Evolutionary conservation across 495 filamentous ascomycete genomes (phyloP), one percentile per base, ranked within the genome.

Genomic region (Aspergillus baeticus): DNA sequence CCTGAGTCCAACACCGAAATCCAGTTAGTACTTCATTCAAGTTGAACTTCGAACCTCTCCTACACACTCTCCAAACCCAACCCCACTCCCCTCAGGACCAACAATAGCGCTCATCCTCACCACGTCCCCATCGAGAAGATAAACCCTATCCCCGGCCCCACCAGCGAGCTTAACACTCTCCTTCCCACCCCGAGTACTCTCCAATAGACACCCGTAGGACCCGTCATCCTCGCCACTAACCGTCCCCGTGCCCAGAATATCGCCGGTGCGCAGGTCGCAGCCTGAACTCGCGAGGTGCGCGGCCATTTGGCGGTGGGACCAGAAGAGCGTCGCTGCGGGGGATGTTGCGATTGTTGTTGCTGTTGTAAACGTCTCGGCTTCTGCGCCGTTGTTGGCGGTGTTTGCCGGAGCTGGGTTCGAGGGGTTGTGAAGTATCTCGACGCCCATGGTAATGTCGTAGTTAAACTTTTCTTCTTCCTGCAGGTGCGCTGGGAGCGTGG

Each of bases 261-360:
- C 91, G 6, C 91, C 91, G 0, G 85, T 78, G 23, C 82, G 81
- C 67, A 96, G 68, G 7, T 83, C 80, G 63, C 90, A 93, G 10
- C 91, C 91, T 10, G 80, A 84, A 29, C 90, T 77, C 4, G 88
- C 82, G 58, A 95, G 88, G 68, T 96, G 91, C 0, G 91, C 85
- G 26, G 90, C 75, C 89, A 96, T 92, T 70, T 96, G 91, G 7
- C 87, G 81, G 62, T 90, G 92, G 8, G 86, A 91, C 82, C 85
- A 96, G 45, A 93, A 79, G 21, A 95, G 80, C 63, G 92, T 77
- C 44, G 71, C 73, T 6, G 78, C 79, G 29, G 13, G 7, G 44
- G 23, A 34, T 23, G 14, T 18, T 4, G 44, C 44, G 26, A 47
- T 34, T 17, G 31, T 35, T 20, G 21, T 35, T 22, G 20, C 6